Percentiles rank a stretch among this genome's conserved stretches.
Evolutionary conservation across 2,329 filamentous ascomycete genomes (phyloP).

Genomic region (Colletotrichum sp.): DNA sequence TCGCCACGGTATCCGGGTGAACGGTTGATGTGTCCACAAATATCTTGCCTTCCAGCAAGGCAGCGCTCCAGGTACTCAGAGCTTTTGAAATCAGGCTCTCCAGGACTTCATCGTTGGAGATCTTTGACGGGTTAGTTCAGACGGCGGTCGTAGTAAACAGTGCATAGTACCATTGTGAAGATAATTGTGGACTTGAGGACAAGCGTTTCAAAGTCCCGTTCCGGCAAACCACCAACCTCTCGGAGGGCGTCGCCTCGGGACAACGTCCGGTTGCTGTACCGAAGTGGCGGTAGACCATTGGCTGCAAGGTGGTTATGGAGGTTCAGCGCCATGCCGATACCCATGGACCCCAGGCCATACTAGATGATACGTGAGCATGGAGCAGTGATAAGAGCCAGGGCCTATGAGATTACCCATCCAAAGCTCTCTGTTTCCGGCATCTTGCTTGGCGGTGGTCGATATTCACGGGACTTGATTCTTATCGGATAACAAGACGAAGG

Average conservation of each 20-base stretch:
- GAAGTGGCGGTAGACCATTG: conserved; percentile 33
- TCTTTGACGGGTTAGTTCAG: background rate
- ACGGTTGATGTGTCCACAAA: conserved; percentile 30
- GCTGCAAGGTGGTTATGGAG: conserved; percentile 41
- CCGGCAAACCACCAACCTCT: conserved; percentile 35
- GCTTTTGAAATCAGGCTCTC: conserved; percentile 2
- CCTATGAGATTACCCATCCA: background rate
- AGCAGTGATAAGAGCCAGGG: background rate
- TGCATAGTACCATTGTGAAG: conserved; percentile 40
- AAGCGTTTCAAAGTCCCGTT: conserved; percentile 36
- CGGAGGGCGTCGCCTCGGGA: conserved; percentile 38
- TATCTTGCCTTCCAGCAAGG: conserved; percentile 18
- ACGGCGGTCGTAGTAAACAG: too few species aligned
- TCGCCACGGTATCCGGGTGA: conserved; percentile 31
- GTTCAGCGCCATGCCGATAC: conserved; percentile 46
- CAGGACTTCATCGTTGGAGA: conserved; percentile 8
- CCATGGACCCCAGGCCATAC: conserved; percentile 46
- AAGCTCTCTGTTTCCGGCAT: background rate
- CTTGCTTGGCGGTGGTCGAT: background rate
- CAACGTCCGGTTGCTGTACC: conserved; percentile 44
- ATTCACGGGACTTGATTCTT: background rate
- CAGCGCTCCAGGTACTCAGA: background rate
- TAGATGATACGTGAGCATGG: background rate
- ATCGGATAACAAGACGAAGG: background rate
- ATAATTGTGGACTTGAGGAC: conserved; percentile 41